Evolutionary conservation across 345 rosid genomes (phyloP).

Genomic region (Eucalyptus regnans): DNA sequence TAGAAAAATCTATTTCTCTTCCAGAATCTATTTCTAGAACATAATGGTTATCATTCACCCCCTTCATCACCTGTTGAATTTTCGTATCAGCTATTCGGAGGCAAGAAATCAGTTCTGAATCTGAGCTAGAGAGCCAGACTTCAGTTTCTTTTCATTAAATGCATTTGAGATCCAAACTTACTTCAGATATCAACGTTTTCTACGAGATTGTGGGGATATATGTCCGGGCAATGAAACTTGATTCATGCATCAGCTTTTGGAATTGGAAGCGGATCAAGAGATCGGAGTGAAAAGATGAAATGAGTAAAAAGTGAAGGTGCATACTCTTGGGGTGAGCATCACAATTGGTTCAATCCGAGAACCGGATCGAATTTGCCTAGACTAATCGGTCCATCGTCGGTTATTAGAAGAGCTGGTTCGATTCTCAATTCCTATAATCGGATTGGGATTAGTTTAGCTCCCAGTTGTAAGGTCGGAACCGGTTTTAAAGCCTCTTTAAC

Average conservation of each 20-base stretch:
- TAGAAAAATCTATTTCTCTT: too few relatives aligned
- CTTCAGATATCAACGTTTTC: background rate
- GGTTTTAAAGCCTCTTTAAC: background rate
- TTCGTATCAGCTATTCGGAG: background rate
- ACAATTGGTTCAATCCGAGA: background rate
- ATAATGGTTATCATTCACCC: too few relatives aligned
- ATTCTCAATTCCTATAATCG: background rate
- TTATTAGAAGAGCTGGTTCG: background rate
- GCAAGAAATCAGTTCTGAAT: background rate
- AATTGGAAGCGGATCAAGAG: background rate
- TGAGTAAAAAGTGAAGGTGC: background rate
- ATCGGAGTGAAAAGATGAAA: background rate
- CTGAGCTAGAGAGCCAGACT: background rate
- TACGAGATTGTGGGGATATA: background rate
- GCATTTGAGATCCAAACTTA: background rate
- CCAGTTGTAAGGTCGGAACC: fast-evolving
- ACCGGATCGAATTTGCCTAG: background rate
- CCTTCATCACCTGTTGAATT: background rate
- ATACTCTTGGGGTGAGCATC: too few relatives aligned
- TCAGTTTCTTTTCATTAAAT: background rate
- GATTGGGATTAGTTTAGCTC: fast-evolving
- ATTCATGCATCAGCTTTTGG: background rate
- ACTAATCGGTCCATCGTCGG: background rate
- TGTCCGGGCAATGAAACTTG: background rate
- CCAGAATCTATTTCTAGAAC: too few relatives aligned